Percentiles rank a stretch among this genome's conserved stretches.
Conservation (phyloP, 495 filamentous ascomycete species). For the Neurospora sp. region DNA sequence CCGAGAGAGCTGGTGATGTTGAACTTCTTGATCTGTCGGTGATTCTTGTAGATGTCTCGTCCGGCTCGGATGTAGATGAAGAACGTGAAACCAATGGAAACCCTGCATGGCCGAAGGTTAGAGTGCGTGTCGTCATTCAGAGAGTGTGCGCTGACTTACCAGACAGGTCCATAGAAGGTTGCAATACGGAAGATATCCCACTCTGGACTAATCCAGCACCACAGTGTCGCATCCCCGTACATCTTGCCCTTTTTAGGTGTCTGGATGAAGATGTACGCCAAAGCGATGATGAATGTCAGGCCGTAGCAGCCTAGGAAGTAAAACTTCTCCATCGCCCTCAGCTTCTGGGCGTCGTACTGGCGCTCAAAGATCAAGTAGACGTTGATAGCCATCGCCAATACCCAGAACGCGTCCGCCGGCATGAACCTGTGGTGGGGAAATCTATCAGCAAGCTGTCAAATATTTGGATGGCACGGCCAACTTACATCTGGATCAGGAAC, state of each 20-base stretch:
- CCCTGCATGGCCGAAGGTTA: conserved; percentile 20
- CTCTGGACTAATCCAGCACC: conserved; percentile 65
- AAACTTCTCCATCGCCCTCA: conserved; percentile 60
- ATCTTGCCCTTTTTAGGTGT: conserved; percentile 39
- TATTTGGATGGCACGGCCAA: not conserved
- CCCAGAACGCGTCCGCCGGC: conserved; percentile 72
- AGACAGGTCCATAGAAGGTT: conserved; percentile 75
- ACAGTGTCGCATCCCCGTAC: conserved; percentile 71
- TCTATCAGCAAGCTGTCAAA: not conserved
- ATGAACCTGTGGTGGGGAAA: conserved; percentile 47
- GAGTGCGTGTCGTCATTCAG: not conserved
- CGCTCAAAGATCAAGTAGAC: conserved; percentile 81
- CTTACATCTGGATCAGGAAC: conserved; percentile 63
- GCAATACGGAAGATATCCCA: conserved; percentile 70
- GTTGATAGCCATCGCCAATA: conserved; percentile 78
- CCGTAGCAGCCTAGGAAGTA: conserved; percentile 71
- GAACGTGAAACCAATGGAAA: conserved; percentile 58
- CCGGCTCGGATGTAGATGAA: conserved; percentile 67
- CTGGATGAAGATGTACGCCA: conserved; percentile 57
- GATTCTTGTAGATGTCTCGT: conserved; percentile 53
- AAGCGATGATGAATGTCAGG: conserved; percentile 58
- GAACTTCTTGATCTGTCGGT: conserved; percentile 37
- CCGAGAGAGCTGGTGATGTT: conserved; percentile 28
- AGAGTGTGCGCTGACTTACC: conserved; percentile 35
- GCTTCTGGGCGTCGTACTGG: conserved; percentile 55